Evolutionary conservation across 495 filamentous ascomycete species (phyloP), one percentile per base, ranked within the genome.

Genomic region (Podospora appendiculata): DNA sequence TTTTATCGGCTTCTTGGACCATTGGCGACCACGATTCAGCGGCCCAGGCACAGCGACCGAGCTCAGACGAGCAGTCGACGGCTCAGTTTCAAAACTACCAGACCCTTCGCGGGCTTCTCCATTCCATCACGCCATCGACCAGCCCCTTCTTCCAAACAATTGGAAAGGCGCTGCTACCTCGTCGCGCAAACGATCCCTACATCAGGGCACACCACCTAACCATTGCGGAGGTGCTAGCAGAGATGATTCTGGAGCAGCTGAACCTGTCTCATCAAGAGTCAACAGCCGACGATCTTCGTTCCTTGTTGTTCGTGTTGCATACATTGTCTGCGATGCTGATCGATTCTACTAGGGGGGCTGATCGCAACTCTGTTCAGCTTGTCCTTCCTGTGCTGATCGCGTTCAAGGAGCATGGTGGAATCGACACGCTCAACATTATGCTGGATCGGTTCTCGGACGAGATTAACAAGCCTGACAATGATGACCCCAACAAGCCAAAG

Each of bases 341-440:
- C 53, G 91, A 95, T 39, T 59, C 64, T 14, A 50, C 53, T 36
- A 74, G 76, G 42, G 68, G 71, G 12, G 63, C 71, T 44, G 86
- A 88, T 16, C 83, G 82, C 4, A 70, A 75, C 5, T 70, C 66
- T n/a, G 67, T 78, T 4, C 83, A 87, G 55, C 81, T 88, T 32
- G 79, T 96, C 42, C 88, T 88, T 8, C 76, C 91, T 13, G 85
- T 96, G 33, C 66, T 96, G 34, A 78, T 90, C 55, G 84, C 87
- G 13, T 96, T 97, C 71, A 93, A 91, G 66, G 83, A 86, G 44
- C 75, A 78, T 47, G 80, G 83, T 40, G 93, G 93, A 2, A 73
- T 98, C 39, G 79, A 82, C 33, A 72, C 79, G 14, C 70, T 97
- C 32, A 89, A 86, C 51, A 71, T 79, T 6, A 83, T 92, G 55